Conservation (phyloP, 2,329 filamentous ascomycete species). For the Pseudocercospora musae region DNA sequence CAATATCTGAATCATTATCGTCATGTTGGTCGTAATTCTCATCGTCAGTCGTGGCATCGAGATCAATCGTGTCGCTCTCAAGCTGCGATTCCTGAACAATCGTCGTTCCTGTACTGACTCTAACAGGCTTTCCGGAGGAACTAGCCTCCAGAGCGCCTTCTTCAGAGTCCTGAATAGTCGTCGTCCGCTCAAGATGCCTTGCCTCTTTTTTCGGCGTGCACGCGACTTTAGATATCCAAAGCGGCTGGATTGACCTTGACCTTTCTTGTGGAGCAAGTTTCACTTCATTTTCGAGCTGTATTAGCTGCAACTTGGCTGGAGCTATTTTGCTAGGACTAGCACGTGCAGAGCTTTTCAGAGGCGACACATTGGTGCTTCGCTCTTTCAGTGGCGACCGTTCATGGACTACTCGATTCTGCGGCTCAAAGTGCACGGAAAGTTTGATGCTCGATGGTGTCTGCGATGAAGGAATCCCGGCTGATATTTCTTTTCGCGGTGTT, state of each 20-base stretch:
- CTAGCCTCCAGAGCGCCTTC: constrained; percentile 11
- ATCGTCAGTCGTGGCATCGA: constrained; percentile 1
- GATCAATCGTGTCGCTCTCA: neutral
- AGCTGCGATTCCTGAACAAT: constrained; percentile 10
- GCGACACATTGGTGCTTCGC: constrained; percentile 14
- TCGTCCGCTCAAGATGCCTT: constrained; percentile 2
- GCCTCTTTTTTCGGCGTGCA: constrained; percentile 12
- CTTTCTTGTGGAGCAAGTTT: neutral
- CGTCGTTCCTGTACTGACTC: neutral
- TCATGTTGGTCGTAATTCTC: constrained; percentile 5
- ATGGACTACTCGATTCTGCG: neutral
- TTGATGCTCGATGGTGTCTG: constrained; percentile 18
- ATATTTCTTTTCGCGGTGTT: constrained; percentile 12
- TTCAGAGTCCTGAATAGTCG: constrained; percentile 18
- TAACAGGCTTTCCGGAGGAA: neutral
- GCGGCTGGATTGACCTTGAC: neutral
- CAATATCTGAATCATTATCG: neutral
- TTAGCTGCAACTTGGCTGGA: neutral
- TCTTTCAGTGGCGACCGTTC: constrained; percentile 20
- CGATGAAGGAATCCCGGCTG: constrained; percentile 19
- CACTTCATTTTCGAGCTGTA: neutral
- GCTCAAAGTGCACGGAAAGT: constrained; percentile 8
- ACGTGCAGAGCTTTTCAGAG: neutral
- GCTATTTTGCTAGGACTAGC: neutral
- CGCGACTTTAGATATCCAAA: constrained; percentile 8